Evolutionary conservation across 2,329 filamentous ascomycete genomes (phyloP).

Genomic region (Escovopsis weberi): DNA sequence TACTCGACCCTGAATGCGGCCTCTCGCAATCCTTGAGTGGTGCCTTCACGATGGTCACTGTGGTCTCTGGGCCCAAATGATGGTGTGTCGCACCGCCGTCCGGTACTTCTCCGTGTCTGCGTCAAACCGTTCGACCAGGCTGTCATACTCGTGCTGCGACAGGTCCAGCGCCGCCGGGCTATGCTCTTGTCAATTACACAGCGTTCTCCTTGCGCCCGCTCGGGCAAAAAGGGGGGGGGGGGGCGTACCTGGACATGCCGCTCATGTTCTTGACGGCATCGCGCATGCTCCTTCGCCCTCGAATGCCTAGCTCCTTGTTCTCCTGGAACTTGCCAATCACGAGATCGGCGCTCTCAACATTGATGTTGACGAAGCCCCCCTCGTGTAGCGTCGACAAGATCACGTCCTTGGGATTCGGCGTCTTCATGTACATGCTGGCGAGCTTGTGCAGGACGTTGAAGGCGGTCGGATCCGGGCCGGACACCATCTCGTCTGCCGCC

Average conservation of each 20-base stretch:
- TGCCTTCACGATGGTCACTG: neutral
- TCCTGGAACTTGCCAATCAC: slow-evolving; percentile 4
- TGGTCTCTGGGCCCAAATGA: slow-evolving; percentile 4
- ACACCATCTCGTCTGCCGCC: slow-evolving; percentile 2
- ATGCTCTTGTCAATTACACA: neutral
- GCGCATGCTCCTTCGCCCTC: slow-evolving; percentile 4
- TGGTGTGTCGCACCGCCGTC: slow-evolving; percentile 1
- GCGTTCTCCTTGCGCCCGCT: neutral
- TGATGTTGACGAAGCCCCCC: slow-evolving; percentile 1
- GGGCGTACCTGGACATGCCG: neutral
- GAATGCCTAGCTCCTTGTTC: slow-evolving; percentile 1
- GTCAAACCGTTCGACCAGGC: neutral
- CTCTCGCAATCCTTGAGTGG: too few relatives aligned
- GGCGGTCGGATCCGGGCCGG: slow-evolving; percentile 2
- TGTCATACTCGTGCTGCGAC: neutral
- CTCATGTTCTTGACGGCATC: slow-evolving; percentile 3
- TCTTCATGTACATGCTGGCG: slow-evolving; percentile 2
- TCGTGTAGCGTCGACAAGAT: neutral
- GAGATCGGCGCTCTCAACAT: slow-evolving; percentile 1
- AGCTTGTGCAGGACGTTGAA: slow-evolving; percentile 2
- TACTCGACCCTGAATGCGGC: too few relatives aligned
- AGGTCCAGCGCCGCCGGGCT: neutral
- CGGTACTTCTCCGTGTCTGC: slow-evolving; percentile 1
- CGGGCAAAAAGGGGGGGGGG: neutral
- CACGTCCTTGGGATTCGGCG: slow-evolving; percentile 1